These are phyloP conservation scores for Cadophora gregata DNA, from an alignment of 2,329 filamentous ascomycete genomes.

Conservation along the genomic window DNA sequence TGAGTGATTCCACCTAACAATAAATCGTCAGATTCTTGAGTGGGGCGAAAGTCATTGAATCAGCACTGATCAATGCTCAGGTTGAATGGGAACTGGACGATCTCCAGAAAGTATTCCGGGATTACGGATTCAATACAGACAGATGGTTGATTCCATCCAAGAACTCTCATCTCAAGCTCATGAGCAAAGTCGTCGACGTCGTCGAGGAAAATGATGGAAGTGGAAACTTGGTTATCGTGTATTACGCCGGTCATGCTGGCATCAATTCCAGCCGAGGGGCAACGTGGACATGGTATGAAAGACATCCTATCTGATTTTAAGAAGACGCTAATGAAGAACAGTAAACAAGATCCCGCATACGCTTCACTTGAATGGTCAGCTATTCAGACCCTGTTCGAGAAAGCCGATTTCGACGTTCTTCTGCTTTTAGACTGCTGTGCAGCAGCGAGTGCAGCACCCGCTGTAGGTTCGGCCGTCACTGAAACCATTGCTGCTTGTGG, in stretches of 20 bases:
- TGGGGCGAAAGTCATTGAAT: no score
- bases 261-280: slow-evolving; percentile 33
- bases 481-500: slow-evolving; percentile 37
- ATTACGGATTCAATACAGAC: slow-evolving; percentile 37
- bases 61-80: neutral
- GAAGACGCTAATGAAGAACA: slow-evolving; percentile 3
- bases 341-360: slow-evolving; percentile 24
- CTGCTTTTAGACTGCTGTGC: slow-evolving; percentile 34
- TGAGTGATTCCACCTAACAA: neutral
- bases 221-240: slow-evolving; percentile 36
- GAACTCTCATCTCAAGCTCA: slow-evolving; percentile 36
- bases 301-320: neutral
- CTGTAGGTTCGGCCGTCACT: slow-evolving; percentile 24
- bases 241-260: slow-evolving; percentile 37
- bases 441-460: slow-evolving; percentile 30
- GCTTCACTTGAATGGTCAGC: slow-evolving; percentile 35
- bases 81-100: slow-evolving; percentile 32
- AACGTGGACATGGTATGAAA: slow-evolving; percentile 32
- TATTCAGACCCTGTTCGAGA: slow-evolving; percentile 35
- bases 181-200: slow-evolving; percentile 35
- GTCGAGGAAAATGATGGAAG: slow-evolving; percentile 30
- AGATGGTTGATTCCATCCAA: slow-evolving; percentile 36
- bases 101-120: slow-evolving; percentile 32
- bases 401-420: slow-evolving; percentile 32
- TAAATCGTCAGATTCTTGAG: neutral